Percentiles rank a stretch among this genome's conserved stretches.
Evolutionary conservation across 2,329 filamentous ascomycete species (phyloP).

Genomic region (Fusarium humuli): DNA sequence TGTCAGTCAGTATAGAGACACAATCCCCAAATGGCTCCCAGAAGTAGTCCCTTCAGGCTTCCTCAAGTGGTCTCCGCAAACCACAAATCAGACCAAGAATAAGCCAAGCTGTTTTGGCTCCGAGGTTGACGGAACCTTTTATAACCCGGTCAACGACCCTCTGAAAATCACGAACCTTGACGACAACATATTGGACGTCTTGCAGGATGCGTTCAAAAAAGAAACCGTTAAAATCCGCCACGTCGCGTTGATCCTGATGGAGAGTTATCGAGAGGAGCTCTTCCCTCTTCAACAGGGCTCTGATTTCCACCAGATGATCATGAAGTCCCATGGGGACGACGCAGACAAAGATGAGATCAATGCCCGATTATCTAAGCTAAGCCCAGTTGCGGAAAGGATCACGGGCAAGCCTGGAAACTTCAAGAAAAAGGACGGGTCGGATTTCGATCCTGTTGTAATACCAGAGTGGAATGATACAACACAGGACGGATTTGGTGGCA

Average conservation of each 20-base stretch:
- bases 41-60: slow-evolving; percentile 42
- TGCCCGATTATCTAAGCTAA: slow-evolving; percentile 34
- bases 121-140: slow-evolving; percentile 48
- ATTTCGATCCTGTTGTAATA: slow-evolving; percentile 43
- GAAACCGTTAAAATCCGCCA: slow-evolving; percentile 55
- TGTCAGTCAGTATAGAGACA: slow-evolving; percentile 38
- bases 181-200: slow-evolving; percentile 44
- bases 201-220: slow-evolving; percentile 40
- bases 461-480: slow-evolving; percentile 42
- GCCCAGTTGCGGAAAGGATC: slow-evolving; percentile 35
- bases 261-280: slow-evolving; percentile 58
- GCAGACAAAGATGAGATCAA: slow-evolving; percentile 45
- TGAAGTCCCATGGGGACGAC: slow-evolving; percentile 45
- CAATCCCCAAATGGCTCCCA: slow-evolving; percentile 45
- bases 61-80: slow-evolving; percentile 39
- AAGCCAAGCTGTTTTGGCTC: neutral
- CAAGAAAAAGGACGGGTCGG: slow-evolving; percentile 40
- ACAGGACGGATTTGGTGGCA: slow-evolving; percentile 51
- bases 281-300: slow-evolving; percentile 57
- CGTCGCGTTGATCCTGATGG: slow-evolving; percentile 57
- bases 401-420: slow-evolving; percentile 38
- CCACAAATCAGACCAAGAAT: neutral
- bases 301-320: slow-evolving; percentile 51
- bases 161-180: slow-evolving; percentile 55
- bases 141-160: slow-evolving; percentile 54